Base-by-base conservation (phyloP, 192 early-diverging fungal species). In the Rhizophlyctis rosea region DNA sequence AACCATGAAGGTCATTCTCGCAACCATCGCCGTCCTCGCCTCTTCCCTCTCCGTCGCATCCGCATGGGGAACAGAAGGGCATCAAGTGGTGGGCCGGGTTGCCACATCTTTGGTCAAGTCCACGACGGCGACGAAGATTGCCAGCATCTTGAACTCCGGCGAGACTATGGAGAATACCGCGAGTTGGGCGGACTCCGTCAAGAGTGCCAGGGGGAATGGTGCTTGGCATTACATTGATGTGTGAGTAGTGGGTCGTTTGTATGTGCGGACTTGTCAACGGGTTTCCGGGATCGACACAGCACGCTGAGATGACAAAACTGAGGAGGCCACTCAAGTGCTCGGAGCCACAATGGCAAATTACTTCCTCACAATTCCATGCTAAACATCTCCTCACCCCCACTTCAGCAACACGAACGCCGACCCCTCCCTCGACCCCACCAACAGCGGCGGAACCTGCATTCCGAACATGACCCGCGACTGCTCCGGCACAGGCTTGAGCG, bases 151-250 rank as follows among this genome's bases (percentile, higher is more conserved):
- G 29, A 16, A 27, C 28, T 52, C 50, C 34, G 57, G 57, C 18
- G 57, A 59, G 11, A 51, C 47, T 5, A 30, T 67, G 21, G 31
- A 49, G 23, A 36, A 33, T 4, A 47, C 53, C 29, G 29, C 57
- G 3, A 32, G 49, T 0, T 67, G 65, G 65, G 56, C 57, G 9
- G 65, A 65, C 54, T 3, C 4, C 4, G 64, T 65, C 53, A 65
- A 65, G 36, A 48, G 29, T 2, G 27, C 23, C 25, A n/a, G 39
- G 11, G 64, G 59, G 2, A 60, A 47, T 21, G 59, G 59, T 13
- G 47, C 27, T 11, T 60, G 59, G 59, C 59, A 60, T 29, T 60
- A 30, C 39, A 60, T 60, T 29, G 59, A 60, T 29, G 47, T 60
- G n/a, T n/a, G n/a, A n/a, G n/a, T n/a, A n/a, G n/a, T n/a, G n/a